These are phyloP conservation scores for Stephania japonica DNA, from an alignment of 164 flowering plant genomes.

Conservation along the genomic window DNA sequence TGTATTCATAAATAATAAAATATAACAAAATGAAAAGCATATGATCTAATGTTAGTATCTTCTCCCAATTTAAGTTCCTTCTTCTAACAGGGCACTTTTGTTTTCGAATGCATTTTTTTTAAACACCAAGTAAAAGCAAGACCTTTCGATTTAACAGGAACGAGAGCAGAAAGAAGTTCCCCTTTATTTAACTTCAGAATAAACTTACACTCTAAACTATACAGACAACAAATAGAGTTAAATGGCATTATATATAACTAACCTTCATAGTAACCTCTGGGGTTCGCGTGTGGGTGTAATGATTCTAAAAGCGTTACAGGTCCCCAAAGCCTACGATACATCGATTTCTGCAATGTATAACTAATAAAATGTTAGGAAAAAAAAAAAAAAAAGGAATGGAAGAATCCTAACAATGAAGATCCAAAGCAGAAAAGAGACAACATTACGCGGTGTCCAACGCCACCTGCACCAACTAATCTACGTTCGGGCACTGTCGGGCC, in stretches of 20 bases:
- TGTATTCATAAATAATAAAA: too few relatives aligned
- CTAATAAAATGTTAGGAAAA: background rate
- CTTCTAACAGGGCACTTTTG: too few relatives aligned
- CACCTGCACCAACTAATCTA: too few relatives aligned
- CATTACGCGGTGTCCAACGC: too few relatives aligned
- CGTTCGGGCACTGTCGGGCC: too few relatives aligned
- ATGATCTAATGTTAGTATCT: too few relatives aligned
- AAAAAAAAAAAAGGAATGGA: background rate
- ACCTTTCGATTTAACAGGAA: background rate
- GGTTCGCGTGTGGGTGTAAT: conserved; percentile 21
- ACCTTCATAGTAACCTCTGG: conserved; percentile 63
- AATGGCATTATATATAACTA: conserved; percentile 15
- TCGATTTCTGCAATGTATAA: conserved; percentile 37
- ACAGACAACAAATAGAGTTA: background rate
- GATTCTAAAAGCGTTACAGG: conserved; percentile 41
- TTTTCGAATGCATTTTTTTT: too few relatives aligned
- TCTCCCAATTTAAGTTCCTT: too few relatives aligned
- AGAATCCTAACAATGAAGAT: background rate
- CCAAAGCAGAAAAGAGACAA: background rate
- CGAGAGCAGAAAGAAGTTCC: background rate
- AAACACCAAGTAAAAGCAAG: too few relatives aligned
- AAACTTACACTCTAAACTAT: background rate
- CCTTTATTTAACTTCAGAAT: background rate
- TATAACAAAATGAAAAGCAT: too few relatives aligned
- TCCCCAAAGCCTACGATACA: conserved; percentile 76